phyloP scores from a whole-genome alignment of 768 basidiomycete species.

The Hypsizygus marmoreus region DNA sequence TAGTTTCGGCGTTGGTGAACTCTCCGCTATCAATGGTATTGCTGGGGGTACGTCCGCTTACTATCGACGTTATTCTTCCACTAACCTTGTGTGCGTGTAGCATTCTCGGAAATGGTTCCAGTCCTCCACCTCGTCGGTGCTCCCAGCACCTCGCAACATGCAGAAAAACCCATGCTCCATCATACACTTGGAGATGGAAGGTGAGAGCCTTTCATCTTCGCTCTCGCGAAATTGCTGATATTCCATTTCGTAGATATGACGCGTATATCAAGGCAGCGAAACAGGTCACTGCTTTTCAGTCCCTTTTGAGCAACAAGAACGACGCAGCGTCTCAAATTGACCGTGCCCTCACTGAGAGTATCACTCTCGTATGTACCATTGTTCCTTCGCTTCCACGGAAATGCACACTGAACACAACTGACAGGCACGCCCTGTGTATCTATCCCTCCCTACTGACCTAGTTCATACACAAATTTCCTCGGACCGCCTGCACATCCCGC shows the following conservation, averaged over 20 bases:
- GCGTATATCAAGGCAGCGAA: conserved; percentile 77
- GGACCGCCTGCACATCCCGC: conserved; percentile 60
- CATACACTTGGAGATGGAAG: conserved; percentile 88
- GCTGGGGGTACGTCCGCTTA: conserved; percentile 59
- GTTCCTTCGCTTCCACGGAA: neutral
- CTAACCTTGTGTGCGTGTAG: conserved; percentile 29
- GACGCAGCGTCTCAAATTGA: conserved; percentile 76
- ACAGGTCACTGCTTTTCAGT: conserved; percentile 75
- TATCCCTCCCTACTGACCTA: conserved; percentile 85
- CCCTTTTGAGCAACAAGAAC: conserved; percentile 51
- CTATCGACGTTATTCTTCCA: neutral
- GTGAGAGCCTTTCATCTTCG: too few species aligned
- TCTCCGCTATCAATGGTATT: conserved; percentile 84
- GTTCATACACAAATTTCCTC: conserved; percentile 68
- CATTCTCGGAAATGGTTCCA: conserved; percentile 88
- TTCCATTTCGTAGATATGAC: too few species aligned
- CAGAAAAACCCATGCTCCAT: conserved; percentile 73
- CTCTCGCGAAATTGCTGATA: too few species aligned
- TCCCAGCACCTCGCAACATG: conserved; percentile 75
- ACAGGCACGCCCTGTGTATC: conserved; percentile 84
- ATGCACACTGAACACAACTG: neutral
- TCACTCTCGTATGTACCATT: conserved; percentile 45
- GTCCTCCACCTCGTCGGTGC: conserved; percentile 87
- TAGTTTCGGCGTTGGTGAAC: conserved; percentile 92
- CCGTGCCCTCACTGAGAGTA: conserved; percentile 69